Evolutionary conservation across 2,329 filamentous ascomycete genomes (phyloP), one percentile per base, ranked within the genome.

Genomic region (Elsinoe fawcettii): DNA sequence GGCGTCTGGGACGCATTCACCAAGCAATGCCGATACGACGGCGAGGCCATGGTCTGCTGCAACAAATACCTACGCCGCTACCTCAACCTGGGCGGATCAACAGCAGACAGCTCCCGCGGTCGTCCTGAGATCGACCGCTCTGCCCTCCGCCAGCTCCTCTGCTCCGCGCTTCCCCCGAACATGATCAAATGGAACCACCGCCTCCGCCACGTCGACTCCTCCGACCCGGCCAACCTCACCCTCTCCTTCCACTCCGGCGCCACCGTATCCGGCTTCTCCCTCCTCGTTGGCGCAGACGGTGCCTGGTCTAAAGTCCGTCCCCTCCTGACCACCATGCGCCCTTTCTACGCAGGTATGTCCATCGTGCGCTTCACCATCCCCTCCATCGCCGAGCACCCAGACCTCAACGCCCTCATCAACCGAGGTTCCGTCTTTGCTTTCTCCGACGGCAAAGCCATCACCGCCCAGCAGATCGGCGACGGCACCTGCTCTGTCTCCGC

Each of bases 281-380:
- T 77, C 9, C 64, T 76, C 23, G 69, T 77, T 22, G 74, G 75
- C 7, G 73, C 72, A 8, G 75, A 77, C 51, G 74, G 74, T 8
- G 72, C 72, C 4, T 76, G 70, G 67, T 70, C 67, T 51, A 73
- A 71, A 59, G 68, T 72, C 1, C 66, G 73, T 7, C 61, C 61
- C 23, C 44, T 69, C 1, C 58, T 74, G 1, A 66, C 63, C 5
- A 56, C 64, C 8, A 65, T 63, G 14, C 64, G 62, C 46, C 72
- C 72, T 2, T 66, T 64, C 58, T 73, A 72, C 47, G 66, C 67
- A 8, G 73, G 73, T 2, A 60, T 74, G 14, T 65, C 61, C 9
- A 69, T 71, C 5, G 68, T 70, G 51, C 58, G 61, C 2, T 63
- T 71, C 56, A 59, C 55, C 11, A 69, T 74, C 12, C 60, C 64